A percentile compares a stretch with the other conserved stretches of the same genome.
Conservation (phyloP, 2,329 filamentous ascomycete species). For the Trichophyton verrucosum region DNA sequence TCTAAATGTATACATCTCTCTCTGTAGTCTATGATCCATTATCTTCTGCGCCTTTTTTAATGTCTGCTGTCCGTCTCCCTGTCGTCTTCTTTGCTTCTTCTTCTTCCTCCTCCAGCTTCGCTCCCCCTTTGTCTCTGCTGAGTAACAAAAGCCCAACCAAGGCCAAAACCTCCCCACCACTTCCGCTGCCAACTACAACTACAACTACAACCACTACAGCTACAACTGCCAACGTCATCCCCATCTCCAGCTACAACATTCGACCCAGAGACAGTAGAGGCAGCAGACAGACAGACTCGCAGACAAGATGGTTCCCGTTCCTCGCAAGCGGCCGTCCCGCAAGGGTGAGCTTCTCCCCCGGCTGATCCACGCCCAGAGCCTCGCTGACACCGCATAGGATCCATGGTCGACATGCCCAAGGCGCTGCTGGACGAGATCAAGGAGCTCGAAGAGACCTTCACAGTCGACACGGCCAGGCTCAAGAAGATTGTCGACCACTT, state of each 20-base stretch:
- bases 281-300: background rate
- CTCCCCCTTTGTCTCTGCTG: background rate
- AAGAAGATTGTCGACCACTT: constrained; percentile 90
- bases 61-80: background rate
- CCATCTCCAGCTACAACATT: background rate
- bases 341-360: constrained; percentile 53
- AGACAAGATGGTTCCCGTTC: constrained; percentile 51
- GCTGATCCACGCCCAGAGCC: background rate
- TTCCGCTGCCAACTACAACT: background rate
- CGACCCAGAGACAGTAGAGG: no score
- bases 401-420: constrained; percentile 81
- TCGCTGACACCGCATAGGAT: constrained; percentile 45
- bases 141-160: background rate
- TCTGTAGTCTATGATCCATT: background rate
- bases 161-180: background rate
- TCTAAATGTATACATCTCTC: background rate
- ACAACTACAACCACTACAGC: no score
- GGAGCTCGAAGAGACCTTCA: constrained; percentile 71
- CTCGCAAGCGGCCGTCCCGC: constrained; percentile 53
- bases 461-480: constrained; percentile 62
- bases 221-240: background rate
- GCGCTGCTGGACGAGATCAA: constrained; percentile 71
- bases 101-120: background rate
- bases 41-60: background rate
- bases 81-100: background rate